Evolutionary conservation across 2,329 filamentous ascomycete species (phyloP), one percentile per base, ranked within the genome.

Genomic region (Magnaporthales sp.): DNA sequence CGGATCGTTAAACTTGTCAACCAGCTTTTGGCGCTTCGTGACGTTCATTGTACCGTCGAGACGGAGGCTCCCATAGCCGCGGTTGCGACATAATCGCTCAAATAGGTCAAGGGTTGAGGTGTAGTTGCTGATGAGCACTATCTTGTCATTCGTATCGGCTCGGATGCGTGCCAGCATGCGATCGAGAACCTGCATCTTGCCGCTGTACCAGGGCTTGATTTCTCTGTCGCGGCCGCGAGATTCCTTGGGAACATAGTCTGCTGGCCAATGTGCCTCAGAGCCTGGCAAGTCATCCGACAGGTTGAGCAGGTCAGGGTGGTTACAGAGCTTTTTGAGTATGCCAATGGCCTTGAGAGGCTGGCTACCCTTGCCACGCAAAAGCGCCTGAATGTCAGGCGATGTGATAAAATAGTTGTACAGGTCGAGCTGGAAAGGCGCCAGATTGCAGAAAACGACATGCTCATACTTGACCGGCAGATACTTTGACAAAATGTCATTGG

Each of bases 401-500:
- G 91, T 92, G 77, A 99, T 93, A 77, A 99, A 99, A 77, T 97
- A 92, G 74, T 97, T 97, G 82, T 99, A 99, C 1, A 99, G 81
- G 70, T 92, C 91, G 66, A 93, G 84, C 77, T 99, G 95, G 79
- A 99, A 98, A 0, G 91, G 91, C 19, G 95, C 91, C 62, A 97
- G 84, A 72, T 94, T 94, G 83, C 95, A 99, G 79, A 99, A 99
- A 0, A 99, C 95, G 31, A 99, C 95, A 75, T 99, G 95, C 77
- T 99, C 95, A 78, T 99, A 99, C 80, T 99, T 99, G 80, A 98
- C 89, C 0, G 95, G 95, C 68, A 99, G 80, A 75, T 99, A 99
- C 77, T 99, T 99, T 65, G 94, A 97, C 27, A 99, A 80, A 69
- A 99, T 96, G 74, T 99, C 95, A 83, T 99, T 99, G 4, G 94